Percentiles rank a stretch among this genome's conserved stretches.
phyloP scores from a whole-genome alignment of 78 protist species.

The Cyanophora paradoxa region DNA sequence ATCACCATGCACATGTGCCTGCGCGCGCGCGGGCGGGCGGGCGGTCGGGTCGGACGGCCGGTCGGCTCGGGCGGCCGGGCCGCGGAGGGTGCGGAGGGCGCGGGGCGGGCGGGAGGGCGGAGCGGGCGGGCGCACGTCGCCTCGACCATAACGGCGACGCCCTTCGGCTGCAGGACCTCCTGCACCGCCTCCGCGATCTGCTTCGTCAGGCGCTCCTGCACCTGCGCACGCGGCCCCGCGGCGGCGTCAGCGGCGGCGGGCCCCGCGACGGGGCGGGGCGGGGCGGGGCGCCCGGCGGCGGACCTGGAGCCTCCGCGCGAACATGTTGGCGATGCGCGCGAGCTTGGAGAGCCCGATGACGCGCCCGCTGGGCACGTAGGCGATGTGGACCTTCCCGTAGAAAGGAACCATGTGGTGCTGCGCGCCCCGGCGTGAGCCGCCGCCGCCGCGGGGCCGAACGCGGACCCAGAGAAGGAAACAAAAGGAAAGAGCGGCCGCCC shows the following conservation, averaged over 20 bases:
- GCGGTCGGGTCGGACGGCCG: no score
- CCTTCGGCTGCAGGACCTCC: slow-evolving; percentile 72
- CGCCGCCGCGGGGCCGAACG: neutral
- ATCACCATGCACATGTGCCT: slow-evolving; percentile 88
- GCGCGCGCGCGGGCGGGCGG: no score
- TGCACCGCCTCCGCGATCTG: slow-evolving; percentile 76
- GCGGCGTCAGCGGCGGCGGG: no score
- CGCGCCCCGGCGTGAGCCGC: neutral
- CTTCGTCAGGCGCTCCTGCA: slow-evolving; percentile 85
- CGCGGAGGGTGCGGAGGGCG: no score
- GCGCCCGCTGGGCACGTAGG: slow-evolving; percentile 76
- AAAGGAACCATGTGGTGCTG: slow-evolving; percentile 91
- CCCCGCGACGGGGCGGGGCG: no score
- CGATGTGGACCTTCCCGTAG: slow-evolving; percentile 77
- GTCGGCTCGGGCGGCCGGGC: no score
- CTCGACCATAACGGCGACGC: slow-evolving; percentile 86
- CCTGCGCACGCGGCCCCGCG: no score
- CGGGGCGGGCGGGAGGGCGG: no score
- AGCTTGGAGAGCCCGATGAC: slow-evolving; percentile 82
- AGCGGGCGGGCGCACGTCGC: no score
- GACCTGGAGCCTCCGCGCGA: neutral
- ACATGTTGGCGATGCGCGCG: slow-evolving; percentile 78
- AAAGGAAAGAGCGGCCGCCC: neutral
- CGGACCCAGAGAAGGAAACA: no score
- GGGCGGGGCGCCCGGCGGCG: no score